A percentile compares a stretch with the other conserved stretches of the same genome.
These are phyloP conservation scores for Termitomyces sp. DNA, from an alignment of 768 basidiomycete genomes.

Conservation along the genomic window DNA sequence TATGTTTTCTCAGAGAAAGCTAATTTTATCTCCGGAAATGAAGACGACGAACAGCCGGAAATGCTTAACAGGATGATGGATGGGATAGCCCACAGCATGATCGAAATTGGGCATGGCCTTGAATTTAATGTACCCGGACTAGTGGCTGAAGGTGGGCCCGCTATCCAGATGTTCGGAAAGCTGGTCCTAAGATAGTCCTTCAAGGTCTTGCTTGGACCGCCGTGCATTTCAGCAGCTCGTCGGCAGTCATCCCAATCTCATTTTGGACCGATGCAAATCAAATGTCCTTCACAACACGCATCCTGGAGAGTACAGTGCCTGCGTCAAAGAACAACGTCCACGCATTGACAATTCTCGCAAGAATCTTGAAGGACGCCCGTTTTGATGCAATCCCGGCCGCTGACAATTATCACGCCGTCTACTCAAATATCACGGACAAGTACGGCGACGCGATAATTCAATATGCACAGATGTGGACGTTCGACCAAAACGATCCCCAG, in stretches of 20 bases:
- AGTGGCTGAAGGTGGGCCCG: too few species aligned
- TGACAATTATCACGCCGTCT: conserved; percentile 18
- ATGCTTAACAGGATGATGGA: too few species aligned
- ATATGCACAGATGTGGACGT: conserved; percentile 39
- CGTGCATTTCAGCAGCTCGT: too few species aligned
- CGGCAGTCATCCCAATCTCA: neutral
- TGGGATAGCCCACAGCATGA: too few species aligned
- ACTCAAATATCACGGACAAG: conserved; percentile 27
- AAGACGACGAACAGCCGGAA: too few species aligned
- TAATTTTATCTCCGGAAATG: conserved; percentile 25
- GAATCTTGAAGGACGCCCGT: conserved; percentile 45
- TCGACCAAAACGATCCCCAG: conserved; percentile 26
- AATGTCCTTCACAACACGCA: conserved; percentile 4
- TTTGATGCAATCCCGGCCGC: conserved; percentile 18
- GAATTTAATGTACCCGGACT: too few species aligned
- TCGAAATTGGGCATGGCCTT: too few species aligned
- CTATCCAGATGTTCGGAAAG: too few species aligned
- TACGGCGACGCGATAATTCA: conserved; percentile 34
- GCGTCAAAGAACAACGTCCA: conserved; percentile 21
- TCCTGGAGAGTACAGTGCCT: neutral
- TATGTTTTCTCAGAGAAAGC: conserved; percentile 46
- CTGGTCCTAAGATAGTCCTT: too few species aligned
- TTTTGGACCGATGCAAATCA: conserved; percentile 15
- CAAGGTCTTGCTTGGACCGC: too few species aligned
- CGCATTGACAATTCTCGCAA: conserved; percentile 48